Conservation (phyloP, 2,329 filamentous ascomycete species). For the Alternaria burnsii region DNA sequence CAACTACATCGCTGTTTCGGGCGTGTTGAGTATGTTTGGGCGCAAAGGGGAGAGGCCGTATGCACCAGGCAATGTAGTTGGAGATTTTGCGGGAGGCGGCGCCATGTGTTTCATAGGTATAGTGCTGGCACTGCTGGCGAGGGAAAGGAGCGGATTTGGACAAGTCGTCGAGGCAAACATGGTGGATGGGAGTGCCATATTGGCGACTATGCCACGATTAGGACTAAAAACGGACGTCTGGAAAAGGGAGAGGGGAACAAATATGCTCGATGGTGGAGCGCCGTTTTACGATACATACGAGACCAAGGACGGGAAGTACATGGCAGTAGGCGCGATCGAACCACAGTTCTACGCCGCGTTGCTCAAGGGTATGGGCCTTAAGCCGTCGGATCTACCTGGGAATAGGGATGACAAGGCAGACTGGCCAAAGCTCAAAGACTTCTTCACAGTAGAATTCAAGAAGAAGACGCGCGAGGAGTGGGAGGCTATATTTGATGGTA, state of each 20-base stretch:
- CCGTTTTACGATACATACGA: conserved; percentile 92
- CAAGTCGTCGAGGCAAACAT: conserved; percentile 97
- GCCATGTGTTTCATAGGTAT: conserved; percentile 83
- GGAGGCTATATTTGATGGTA: conserved; percentile 87
- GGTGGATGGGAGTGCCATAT: conserved; percentile 86
- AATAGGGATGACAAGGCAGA: conserved; percentile 66
- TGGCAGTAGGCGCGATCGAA: conserved; percentile 89
- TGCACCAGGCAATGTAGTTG: conserved; percentile 83
- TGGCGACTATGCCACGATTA: conserved; percentile 80
- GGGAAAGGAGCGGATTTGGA: conserved; percentile 70
- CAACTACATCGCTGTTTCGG: conserved; percentile 92
- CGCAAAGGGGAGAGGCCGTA: conserved; percentile 73
- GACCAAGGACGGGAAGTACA: conserved; percentile 78
- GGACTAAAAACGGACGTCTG: conserved; percentile 70
- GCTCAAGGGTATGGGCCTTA: conserved; percentile 71
- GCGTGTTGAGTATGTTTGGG: conserved; percentile 80
- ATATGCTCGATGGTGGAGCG: conserved; percentile 82
- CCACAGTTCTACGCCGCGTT: conserved; percentile 81
- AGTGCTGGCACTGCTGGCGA: conserved; percentile 76
- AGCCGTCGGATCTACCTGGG: conserved; percentile 53
- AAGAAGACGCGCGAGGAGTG: conserved; percentile 77
- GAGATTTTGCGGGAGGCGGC: conserved; percentile 91
- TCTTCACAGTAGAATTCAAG: conserved; percentile 72
- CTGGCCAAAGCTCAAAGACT: conserved; percentile 72
- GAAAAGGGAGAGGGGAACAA: conserved; percentile 71